These are phyloP conservation scores for Aspergillus puulaauensis DNA, from an alignment of 2,329 filamentous ascomycete genomes.

Conservation along the genomic window DNA sequence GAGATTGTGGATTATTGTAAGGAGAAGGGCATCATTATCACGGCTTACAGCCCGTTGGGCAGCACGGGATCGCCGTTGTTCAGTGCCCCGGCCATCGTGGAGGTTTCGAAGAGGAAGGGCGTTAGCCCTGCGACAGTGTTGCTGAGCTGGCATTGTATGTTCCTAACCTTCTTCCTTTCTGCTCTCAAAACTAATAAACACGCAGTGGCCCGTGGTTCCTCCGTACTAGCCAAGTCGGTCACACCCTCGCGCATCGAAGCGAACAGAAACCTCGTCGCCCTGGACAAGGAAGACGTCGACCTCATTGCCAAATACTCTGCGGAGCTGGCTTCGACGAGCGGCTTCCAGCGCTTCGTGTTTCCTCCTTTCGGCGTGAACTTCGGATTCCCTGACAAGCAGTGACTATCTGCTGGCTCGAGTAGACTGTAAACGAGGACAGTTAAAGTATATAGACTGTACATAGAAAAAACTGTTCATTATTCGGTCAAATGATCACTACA, in stretches of 20 bases:
- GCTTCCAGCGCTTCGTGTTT: conserved; percentile 57
- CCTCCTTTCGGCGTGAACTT: conserved; percentile 68
- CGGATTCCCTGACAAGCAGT: conserved; percentile 68
- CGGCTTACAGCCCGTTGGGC: conserved; percentile 50
- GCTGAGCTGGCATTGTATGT: conserved; percentile 46
- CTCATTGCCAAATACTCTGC: conserved; percentile 39
- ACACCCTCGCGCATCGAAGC: conserved; percentile 42
- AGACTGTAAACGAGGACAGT: not conserved
- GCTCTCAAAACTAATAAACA: not conserved
- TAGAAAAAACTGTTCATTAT: not conserved
- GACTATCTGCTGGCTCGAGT: not conserved
- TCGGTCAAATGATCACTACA: not conserved
- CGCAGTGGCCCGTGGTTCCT: conserved; percentile 38
- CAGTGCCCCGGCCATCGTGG: conserved; percentile 41
- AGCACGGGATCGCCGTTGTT: conserved; percentile 46
- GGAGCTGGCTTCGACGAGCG: conserved; percentile 31
- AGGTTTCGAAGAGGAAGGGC: conserved; percentile 41
- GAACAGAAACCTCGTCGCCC: conserved; percentile 39
- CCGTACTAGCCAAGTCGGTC: conserved; percentile 44
- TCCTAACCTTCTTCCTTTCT: not conserved
- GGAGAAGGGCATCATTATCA: conserved; percentile 52
- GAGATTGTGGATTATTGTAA: conserved; percentile 54
- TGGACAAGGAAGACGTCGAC: conserved; percentile 40
- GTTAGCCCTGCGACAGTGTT: conserved; percentile 41
- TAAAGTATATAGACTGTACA: conserved; percentile 2